These are phyloP conservation scores for Pichia heedii DNA, from an alignment of 805 yeast genomes.

Conservation along the genomic window DNA sequence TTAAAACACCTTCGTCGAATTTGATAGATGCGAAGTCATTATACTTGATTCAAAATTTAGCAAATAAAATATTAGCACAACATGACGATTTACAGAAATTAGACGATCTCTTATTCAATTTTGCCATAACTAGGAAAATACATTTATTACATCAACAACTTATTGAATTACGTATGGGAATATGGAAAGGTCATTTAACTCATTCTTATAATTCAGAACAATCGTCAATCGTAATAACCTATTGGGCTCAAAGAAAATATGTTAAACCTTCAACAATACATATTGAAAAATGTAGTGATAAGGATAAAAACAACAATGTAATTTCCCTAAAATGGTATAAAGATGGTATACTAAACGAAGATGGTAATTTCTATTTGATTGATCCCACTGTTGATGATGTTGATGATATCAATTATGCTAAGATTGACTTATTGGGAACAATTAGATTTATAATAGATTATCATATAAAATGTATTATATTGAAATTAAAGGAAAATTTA, in stretches of 20 bases:
- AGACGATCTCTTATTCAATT: slow-evolving; percentile 47
- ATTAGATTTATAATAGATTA: slow-evolving; percentile 31
- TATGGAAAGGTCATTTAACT: slow-evolving; percentile 54
- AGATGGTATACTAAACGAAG: slow-evolving; percentile 32
- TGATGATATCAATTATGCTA: slow-evolving; percentile 16
- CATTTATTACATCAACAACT: slow-evolving; percentile 52
- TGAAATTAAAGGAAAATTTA: slow-evolving; percentile 25
- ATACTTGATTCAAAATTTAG: slow-evolving; percentile 42
- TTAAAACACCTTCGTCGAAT: slow-evolving; percentile 9
- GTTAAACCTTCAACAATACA: slow-evolving; percentile 47
- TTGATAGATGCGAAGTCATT: slow-evolving; percentile 26
- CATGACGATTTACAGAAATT: slow-evolving; percentile 41
- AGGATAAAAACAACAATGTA: slow-evolving; percentile 20
- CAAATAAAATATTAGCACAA: slow-evolving; percentile 41
- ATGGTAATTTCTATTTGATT: slow-evolving; percentile 23
- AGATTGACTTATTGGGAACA: slow-evolving; percentile 30
- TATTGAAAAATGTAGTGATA: slow-evolving; percentile 43
- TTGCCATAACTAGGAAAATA: slow-evolving; percentile 56
- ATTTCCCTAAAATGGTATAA: slow-evolving; percentile 55
- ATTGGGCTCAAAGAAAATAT: slow-evolving; percentile 49
- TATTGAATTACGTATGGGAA: slow-evolving; percentile 36
- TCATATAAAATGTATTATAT: slow-evolving; percentile 32
- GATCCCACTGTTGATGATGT: slow-evolving; percentile 7
- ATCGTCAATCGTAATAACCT: slow-evolving; percentile 46
- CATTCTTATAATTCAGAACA: slow-evolving; percentile 49